Evolutionary conservation across 2,329 filamentous ascomycete species (phyloP).

Genomic region (Trichoderma sp.): DNA sequence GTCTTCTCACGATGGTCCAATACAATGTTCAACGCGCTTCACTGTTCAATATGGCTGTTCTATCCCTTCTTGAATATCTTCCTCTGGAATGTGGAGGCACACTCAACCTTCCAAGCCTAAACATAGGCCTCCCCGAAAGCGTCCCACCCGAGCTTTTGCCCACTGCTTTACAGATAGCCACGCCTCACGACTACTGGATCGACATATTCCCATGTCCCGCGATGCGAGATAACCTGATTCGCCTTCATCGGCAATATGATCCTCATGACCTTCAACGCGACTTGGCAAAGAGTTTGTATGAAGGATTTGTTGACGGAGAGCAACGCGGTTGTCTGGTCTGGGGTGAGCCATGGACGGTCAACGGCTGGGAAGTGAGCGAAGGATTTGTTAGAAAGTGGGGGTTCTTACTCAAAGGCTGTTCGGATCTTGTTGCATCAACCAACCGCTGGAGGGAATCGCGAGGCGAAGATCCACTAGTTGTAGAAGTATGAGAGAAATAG

Average conservation of each 20-base stretch:
- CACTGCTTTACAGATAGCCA: not conserved
- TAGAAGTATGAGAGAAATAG: not conserved
- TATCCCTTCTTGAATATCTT: not conserved
- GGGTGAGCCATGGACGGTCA: slow-evolving; percentile 10
- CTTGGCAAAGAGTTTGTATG: slow-evolving; percentile 9
- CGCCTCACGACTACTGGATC: slow-evolving; percentile 13
- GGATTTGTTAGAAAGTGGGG: slow-evolving; percentile 6
- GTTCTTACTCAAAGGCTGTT: slow-evolving; percentile 7
- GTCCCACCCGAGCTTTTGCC: slow-evolving; percentile 8
- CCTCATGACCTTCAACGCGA: slow-evolving; percentile 7
- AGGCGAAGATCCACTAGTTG: not conserved
- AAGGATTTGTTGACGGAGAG: slow-evolving; percentile 8
- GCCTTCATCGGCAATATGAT: not conserved
- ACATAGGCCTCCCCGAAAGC: not conserved
- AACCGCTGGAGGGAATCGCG: slow-evolving; percentile 3
- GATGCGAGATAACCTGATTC: slow-evolving; percentile 11
- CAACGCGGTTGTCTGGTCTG: slow-evolving; percentile 6
- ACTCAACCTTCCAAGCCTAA: slow-evolving; percentile 13
- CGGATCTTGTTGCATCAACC: not conserved
- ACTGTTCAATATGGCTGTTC: slow-evolving; percentile 4
- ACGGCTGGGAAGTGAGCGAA: slow-evolving; percentile 8
- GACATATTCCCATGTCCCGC: not conserved
- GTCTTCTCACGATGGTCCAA: not conserved
- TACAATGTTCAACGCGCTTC: slow-evolving; percentile 14
- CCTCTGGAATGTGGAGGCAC: slow-evolving; percentile 2